Evolutionary conservation across 441 rosid species (phyloP), one percentile per base, ranked within the genome.

Genomic region (Raphanus hybrid): DNA sequence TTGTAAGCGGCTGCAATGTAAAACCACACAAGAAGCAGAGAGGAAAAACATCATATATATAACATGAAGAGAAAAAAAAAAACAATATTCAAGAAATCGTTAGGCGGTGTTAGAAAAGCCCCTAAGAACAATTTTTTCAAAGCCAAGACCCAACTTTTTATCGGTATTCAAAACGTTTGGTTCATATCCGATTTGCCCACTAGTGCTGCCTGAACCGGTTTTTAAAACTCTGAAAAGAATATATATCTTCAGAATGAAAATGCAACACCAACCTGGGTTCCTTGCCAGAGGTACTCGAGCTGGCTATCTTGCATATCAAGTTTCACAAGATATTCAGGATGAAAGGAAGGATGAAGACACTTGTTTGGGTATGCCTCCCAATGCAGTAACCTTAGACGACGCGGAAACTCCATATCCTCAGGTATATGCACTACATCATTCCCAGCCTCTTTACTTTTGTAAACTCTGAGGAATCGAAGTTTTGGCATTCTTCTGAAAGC

Each of bases 261-360:
- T 48, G 55, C 55, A 45, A 45, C 52, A 11, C 52, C 1, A 45
- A 45, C 52, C 52, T 45, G 52, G 5, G 54, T 18, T 58, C 74
- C 74, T 70, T 20, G 20, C 74, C 74, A 70, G 18, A 70, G 65
- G 14, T 70, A 18, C 74, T 70, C 63, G 2, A 69, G 73, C 48
- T 54, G 29, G 20, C 74, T 71, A 2, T 45, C 3, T 5, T 11
- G 37, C 64, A 70, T 35, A 7, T 8, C 0, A 32, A 70, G 64
- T 20, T 57, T 1, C n/a, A 70, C 74, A 7, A 70, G 65, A 70
- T 70, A 10, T 70, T 55, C 65, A 6, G 52, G 64, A 57, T 8
- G 52, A 37, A 70, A 70, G 14, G 64, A 35, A 57, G 8, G 64
- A 50, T 61, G 62, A 68, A 68, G 60, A 32, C 45, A 8, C 48